phyloP scores from a whole-genome alignment of 2,329 filamentous ascomycete species.

The Zymoseptoria ardabiliae region DNA sequence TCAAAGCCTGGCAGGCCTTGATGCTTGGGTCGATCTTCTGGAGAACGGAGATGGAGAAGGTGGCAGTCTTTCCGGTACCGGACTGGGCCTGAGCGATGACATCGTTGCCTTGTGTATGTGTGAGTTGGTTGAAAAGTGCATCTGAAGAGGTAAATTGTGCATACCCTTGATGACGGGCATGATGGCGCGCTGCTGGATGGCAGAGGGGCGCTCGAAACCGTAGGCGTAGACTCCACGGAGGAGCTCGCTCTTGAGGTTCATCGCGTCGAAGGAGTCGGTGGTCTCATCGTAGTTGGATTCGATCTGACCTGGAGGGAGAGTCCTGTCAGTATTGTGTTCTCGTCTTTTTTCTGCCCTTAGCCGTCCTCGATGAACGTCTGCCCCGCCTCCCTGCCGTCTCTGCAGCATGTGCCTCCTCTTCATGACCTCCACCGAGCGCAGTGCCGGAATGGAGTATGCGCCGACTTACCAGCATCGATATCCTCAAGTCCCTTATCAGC shows the following conservation, averaged over 20 bases:
- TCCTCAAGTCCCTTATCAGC: constrained; percentile 98
- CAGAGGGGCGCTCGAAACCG: constrained; percentile 99
- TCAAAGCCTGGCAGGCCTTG: constrained; percentile 96
- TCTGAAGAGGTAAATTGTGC: constrained; percentile 27
- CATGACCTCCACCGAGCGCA: neutral
- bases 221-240: constrained; percentile 99
- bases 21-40: constrained; percentile 95
- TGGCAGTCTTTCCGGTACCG: constrained; percentile 98
- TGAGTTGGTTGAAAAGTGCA: constrained; percentile 5
- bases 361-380: neutral
- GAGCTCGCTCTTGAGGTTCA: constrained; percentile 94
- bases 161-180: constrained; percentile 99
- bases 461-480: constrained; percentile 79
- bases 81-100: constrained; percentile 99
- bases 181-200: constrained; percentile 99
- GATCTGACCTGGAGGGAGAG: constrained; percentile 71
- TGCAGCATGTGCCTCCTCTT: neutral
- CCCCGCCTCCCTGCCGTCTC: neutral
- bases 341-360: constrained; percentile 4
- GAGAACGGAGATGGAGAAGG: constrained; percentile 97
- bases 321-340: constrained; percentile 6
- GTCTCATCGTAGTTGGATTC: constrained; percentile 99
- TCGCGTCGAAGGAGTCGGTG: constrained; percentile 97
- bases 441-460: neutral
- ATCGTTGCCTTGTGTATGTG: constrained; percentile 64